phyloP scores from a whole-genome alignment of 495 filamentous ascomycete genomes.

The Aspergillus olivimuriae region DNA sequence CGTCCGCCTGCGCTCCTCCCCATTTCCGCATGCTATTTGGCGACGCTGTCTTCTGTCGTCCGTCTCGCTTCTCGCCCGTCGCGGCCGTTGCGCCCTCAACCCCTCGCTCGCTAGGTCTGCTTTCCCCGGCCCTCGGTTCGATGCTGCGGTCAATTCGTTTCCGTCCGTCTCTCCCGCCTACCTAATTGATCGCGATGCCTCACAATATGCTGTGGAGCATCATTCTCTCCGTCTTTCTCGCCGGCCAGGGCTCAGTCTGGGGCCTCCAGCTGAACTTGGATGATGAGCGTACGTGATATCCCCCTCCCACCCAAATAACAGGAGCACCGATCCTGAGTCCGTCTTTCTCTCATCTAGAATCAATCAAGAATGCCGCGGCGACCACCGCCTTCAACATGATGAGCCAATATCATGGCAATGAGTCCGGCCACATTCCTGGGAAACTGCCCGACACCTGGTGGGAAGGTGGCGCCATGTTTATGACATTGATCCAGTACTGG shows the following conservation, averaged over 20 bases:
- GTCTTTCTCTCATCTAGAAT: slow-evolving; percentile 28
- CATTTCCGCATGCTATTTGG: neutral
- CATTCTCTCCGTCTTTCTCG: slow-evolving; percentile 22
- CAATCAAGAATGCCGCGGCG: slow-evolving; percentile 55
- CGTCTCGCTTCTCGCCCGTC: too few relatives aligned
- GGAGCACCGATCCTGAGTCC: slow-evolving; percentile 4
- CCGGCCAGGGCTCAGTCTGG: slow-evolving; percentile 17
- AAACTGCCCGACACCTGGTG: slow-evolving; percentile 66
- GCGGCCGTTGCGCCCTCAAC: too few relatives aligned
- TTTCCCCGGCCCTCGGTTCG: neutral
- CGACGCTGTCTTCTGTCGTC: neutral
- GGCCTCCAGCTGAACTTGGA: slow-evolving; percentile 29
- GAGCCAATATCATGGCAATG: slow-evolving; percentile 57
- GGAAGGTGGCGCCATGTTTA: slow-evolving; percentile 71
- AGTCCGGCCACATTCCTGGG: slow-evolving; percentile 55
- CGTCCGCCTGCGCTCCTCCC: neutral
- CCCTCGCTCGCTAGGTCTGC: too few relatives aligned
- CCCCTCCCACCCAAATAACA: too few relatives aligned
- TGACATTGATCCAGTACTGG: slow-evolving; percentile 73
- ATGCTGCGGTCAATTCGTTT: neutral
- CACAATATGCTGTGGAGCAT: neutral
- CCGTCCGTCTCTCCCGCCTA: neutral
- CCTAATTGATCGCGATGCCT: neutral
- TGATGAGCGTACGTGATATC: slow-evolving; percentile 24
- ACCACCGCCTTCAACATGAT: slow-evolving; percentile 60